Evolutionary conservation across 352 stramenopile genomes (phyloP).

Genomic region (Pythium monospermum): DNA sequence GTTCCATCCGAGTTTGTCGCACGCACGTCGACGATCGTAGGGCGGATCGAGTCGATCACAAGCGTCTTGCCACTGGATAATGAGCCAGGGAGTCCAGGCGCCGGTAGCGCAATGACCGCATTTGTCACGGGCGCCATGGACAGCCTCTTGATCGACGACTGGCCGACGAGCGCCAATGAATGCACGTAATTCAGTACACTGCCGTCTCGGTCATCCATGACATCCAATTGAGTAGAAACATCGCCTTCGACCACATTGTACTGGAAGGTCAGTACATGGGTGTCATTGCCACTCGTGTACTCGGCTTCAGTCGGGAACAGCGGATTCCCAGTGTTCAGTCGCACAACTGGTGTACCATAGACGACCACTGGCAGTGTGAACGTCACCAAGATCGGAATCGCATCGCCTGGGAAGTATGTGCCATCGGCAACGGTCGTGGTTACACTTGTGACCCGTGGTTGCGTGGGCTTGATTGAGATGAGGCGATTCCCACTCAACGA

Average conservation of each 20-base stretch:
- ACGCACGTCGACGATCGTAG: conserved; percentile 38
- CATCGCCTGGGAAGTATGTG: conserved; percentile 56
- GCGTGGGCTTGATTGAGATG: conserved; percentile 55
- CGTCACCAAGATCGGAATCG: conserved; percentile 38
- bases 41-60: conserved; percentile 39
- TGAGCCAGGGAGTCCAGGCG: conserved; percentile 38
- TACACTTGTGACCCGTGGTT: conserved; percentile 33
- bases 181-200: conserved; percentile 41
- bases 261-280: conserved; percentile 39
- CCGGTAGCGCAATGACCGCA: conserved; percentile 36
- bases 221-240: conserved; percentile 28
- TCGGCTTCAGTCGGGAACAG: conserved; percentile 16
- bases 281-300: conserved; percentile 34
- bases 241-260: conserved; percentile 47
- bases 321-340: conserved; percentile 26
- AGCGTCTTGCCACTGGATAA: conserved; percentile 39
- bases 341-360: conserved; percentile 38
- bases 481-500: conserved; percentile 41
- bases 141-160: conserved; percentile 41
- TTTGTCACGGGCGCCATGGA: conserved; percentile 40
- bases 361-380: conserved; percentile 68
- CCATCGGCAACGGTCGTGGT: conserved; percentile 32
- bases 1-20: conserved; percentile 42
- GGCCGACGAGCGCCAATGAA: conserved; percentile 28
- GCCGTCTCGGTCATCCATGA: conserved; percentile 45